A percentile compares a stretch with the other conserved stretches of the same genome.
Conservation (phyloP, 345 rosid genomes). For the Pugionium cornutum region DNA sequence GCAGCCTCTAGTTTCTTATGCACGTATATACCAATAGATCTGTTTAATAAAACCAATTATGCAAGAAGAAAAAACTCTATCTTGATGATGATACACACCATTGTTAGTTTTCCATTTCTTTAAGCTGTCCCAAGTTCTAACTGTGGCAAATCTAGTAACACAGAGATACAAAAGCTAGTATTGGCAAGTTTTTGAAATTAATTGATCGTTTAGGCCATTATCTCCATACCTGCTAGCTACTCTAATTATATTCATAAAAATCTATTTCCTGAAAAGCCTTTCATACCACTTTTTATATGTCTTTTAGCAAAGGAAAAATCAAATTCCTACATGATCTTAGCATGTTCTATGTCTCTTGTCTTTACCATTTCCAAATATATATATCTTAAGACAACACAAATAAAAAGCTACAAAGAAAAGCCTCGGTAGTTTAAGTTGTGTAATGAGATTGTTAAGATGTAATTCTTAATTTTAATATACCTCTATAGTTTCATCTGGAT, state of each 20-base stretch:
- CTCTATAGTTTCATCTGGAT: neutral
- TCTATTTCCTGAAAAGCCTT: conserved; percentile 29
- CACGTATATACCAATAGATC: conserved; percentile 2
- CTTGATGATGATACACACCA: too few species aligned
- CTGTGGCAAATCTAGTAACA: conserved; percentile 40
- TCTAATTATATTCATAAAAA: conserved; percentile 27
- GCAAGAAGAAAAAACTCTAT: neutral
- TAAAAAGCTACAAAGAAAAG: too few species aligned
- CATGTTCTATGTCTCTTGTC: conserved; percentile 35
- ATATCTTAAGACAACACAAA: too few species aligned
- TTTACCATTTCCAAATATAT: conserved; percentile 11
- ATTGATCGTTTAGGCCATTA: conserved; percentile 33
- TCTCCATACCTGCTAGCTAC: conserved; percentile 30
- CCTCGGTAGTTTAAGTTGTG: neutral
- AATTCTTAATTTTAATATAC: neutral
- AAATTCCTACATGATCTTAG: conserved; percentile 34
- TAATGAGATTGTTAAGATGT: neutral
- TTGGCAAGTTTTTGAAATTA: conserved; percentile 37
- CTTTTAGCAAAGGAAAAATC: conserved; percentile 20
- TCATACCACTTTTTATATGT: conserved; percentile 25
- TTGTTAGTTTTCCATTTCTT: neutral
- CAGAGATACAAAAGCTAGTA: conserved; percentile 32
- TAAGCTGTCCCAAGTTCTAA: conserved; percentile 23
- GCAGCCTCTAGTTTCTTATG: conserved; percentile 25
- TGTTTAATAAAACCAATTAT: conserved; percentile 19